Evolutionary conservation across 2,329 filamentous ascomycete genomes (phyloP).

Genomic region (Beauveria asiatica): DNA sequence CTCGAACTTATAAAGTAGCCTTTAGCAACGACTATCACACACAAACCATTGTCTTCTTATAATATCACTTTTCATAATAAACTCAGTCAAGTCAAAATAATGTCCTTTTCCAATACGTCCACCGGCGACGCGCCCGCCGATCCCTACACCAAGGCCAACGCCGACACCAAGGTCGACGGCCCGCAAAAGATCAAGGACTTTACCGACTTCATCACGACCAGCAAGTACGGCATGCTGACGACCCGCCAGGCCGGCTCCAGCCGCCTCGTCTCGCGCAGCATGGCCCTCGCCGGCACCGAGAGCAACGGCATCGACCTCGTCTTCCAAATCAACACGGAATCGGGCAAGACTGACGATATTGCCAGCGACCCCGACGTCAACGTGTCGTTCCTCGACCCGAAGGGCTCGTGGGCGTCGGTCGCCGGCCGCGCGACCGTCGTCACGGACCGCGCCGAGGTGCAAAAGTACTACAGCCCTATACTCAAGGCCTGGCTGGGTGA

Average conservation of each 20-base stretch:
- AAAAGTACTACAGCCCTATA: slow-evolving; percentile 64
- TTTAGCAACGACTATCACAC: background rate
- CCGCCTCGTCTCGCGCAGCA: slow-evolving; percentile 69
- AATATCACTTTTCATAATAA: background rate
- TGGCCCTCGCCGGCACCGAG: slow-evolving; percentile 77
- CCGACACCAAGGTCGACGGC: slow-evolving; percentile 51
- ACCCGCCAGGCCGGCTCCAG: slow-evolving; percentile 59
- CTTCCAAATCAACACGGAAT: slow-evolving; percentile 88
- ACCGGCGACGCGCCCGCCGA: slow-evolving; percentile 58
- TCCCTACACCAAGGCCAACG: slow-evolving; percentile 71
- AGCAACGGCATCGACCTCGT: slow-evolving; percentile 70
- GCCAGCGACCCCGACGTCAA: slow-evolving; percentile 27
- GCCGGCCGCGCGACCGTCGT: slow-evolving; percentile 64
- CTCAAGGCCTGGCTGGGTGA: slow-evolving; percentile 85
- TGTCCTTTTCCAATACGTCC: slow-evolving; percentile 43
- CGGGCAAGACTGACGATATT: slow-evolving; percentile 50
- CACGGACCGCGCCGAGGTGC: slow-evolving; percentile 58
- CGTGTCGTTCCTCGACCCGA: slow-evolving; percentile 66
- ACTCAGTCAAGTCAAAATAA: slow-evolving; percentile 22
- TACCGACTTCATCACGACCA: slow-evolving; percentile 57
- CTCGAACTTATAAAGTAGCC: background rate
- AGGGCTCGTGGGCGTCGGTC: slow-evolving; percentile 79
- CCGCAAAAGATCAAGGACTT: slow-evolving; percentile 72
- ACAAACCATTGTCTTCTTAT: background rate
- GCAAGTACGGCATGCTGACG: slow-evolving; percentile 87